phyloP scores from a whole-genome alignment of 1,284 basidiomycete genomes.

The Heterobasidion annosum region DNA sequence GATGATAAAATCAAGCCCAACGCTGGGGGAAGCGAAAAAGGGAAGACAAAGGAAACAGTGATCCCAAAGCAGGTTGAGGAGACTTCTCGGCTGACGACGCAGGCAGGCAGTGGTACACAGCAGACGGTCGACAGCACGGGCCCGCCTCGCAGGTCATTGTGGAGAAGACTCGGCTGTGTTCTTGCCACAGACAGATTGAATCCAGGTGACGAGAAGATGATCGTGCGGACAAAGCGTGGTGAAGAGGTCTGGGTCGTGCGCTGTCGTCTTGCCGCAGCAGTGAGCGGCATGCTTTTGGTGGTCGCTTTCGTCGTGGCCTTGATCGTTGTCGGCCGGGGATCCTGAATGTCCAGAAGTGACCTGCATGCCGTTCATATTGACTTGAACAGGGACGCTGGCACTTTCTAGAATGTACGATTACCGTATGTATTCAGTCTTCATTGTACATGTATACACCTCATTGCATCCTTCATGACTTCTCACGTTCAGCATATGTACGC shows the following conservation, averaged over 20 bases:
- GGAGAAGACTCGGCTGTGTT: neutral
- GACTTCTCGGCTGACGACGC: neutral
- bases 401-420: neutral
- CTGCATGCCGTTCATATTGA: neutral
- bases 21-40: neutral
- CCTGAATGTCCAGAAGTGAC: neutral
- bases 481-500: neutral
- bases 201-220: neutral
- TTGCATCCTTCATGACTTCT: neutral
- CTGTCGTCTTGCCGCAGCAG: conserved; percentile 35
- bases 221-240: conserved; percentile 15
- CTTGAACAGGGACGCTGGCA: neutral
- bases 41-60: neutral
- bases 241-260: conserved; percentile 30
- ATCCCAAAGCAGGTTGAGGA: neutral
- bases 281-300: conserved; percentile 29
- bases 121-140: too few species aligned
- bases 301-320: conserved; percentile 27
- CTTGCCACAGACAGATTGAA: neutral
- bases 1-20: conserved; percentile 4
- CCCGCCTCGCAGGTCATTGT: too few species aligned
- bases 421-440: neutral
- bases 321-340: conserved; percentile 19
- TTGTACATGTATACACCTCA: neutral
- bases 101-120: too few species aligned